A percentile compares a stretch with the other conserved stretches of the same genome.
Conservation (phyloP, 2,329 filamentous ascomycete genomes). For the Chalara sp. region DNA sequence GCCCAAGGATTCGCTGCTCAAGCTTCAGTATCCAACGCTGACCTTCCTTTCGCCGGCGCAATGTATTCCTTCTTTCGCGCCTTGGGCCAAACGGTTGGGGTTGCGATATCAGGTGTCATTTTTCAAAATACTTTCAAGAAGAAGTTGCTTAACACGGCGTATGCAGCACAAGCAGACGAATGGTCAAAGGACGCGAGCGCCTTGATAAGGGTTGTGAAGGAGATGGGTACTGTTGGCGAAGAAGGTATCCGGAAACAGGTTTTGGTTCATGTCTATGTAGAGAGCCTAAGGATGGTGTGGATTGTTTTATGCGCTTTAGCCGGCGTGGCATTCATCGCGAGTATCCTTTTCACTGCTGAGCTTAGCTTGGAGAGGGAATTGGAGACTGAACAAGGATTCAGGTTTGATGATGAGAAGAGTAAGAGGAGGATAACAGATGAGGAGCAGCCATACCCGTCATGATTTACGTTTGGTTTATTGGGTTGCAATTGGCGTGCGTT, state of each 20-base stretch:
- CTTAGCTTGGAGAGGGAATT: constrained; percentile 14
- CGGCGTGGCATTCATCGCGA: constrained; percentile 21
- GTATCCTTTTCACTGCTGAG: constrained; percentile 37
- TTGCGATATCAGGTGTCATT: constrained; percentile 51
- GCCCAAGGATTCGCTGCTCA: constrained; percentile 55
- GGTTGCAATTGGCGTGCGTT: background rate
- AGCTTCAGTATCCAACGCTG: constrained; percentile 46
- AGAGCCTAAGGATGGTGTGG: constrained; percentile 19
- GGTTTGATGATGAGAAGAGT: background rate
- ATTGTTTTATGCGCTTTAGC: constrained; percentile 18
- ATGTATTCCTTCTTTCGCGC: constrained; percentile 62
- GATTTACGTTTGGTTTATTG: too few relatives aligned
- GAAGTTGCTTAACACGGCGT: constrained; percentile 14
- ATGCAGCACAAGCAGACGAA: constrained; percentile 6
- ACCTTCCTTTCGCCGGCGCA: constrained; percentile 52
- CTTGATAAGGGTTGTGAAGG: constrained; percentile 16
- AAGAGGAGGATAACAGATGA: background rate
- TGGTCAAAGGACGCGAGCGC: constrained; percentile 15
- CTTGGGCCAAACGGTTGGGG: constrained; percentile 38
- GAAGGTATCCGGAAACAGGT: constrained; percentile 7
- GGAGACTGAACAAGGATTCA: constrained; percentile 14
- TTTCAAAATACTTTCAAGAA: constrained; percentile 52
- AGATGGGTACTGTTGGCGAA: constrained; percentile 5
- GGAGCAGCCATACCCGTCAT: background rate
- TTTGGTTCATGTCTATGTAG: constrained; percentile 13